Percentiles rank a stretch among this genome's conserved stretches.
These are phyloP conservation scores for Zanthoxylum bungeanum DNA, from an alignment of 345 rosid species.

Conservation along the genomic window DNA sequence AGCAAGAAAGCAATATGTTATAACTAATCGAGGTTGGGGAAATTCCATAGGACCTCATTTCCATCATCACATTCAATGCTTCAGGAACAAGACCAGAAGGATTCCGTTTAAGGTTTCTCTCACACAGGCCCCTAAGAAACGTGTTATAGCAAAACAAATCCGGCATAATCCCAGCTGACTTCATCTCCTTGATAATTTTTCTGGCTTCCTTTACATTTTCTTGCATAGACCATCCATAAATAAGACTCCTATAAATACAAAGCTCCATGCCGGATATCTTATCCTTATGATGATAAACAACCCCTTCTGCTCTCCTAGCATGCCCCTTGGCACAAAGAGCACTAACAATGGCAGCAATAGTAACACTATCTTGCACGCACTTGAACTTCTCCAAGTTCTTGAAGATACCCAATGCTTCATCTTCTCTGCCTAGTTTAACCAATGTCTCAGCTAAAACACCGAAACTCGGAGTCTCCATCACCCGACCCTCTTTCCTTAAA, in stretches of 20 bases:
- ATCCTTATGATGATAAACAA: slow-evolving; percentile 63
- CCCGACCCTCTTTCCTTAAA: slow-evolving; percentile 50
- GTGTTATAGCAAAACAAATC: slow-evolving; percentile 75
- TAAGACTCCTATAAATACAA: slow-evolving; percentile 58
- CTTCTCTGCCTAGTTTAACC: slow-evolving; percentile 73
- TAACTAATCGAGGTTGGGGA: slow-evolving; percentile 62
- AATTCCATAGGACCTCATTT: slow-evolving; percentile 61
- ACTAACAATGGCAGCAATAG: slow-evolving; percentile 52
- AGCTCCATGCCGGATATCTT: slow-evolving; percentile 41
- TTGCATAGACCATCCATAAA: slow-evolving; percentile 68
- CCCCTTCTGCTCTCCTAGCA: slow-evolving; percentile 78
- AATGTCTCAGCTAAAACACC: slow-evolving; percentile 56
- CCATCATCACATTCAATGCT: slow-evolving; percentile 82
- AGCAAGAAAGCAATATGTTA: slow-evolving; percentile 73
- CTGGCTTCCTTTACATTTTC: slow-evolving; percentile 68
- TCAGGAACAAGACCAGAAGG: slow-evolving; percentile 88
- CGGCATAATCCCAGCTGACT: slow-evolving; percentile 45
- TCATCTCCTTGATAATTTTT: slow-evolving; percentile 73
- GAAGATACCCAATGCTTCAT: slow-evolving; percentile 80
- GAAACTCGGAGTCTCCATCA: slow-evolving; percentile 61
- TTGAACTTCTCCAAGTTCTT: slow-evolving; percentile 79
- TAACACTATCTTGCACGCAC: slow-evolving; percentile 54
- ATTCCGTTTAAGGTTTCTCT: slow-evolving; percentile 52
- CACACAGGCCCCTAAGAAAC: slow-evolving; percentile 69
- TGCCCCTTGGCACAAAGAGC: slow-evolving; percentile 83